A percentile compares a stretch with the other conserved stretches of the same genome.
phyloP scores from a whole-genome alignment of 805 yeast species.

The Jamesozyma rosinii region DNA sequence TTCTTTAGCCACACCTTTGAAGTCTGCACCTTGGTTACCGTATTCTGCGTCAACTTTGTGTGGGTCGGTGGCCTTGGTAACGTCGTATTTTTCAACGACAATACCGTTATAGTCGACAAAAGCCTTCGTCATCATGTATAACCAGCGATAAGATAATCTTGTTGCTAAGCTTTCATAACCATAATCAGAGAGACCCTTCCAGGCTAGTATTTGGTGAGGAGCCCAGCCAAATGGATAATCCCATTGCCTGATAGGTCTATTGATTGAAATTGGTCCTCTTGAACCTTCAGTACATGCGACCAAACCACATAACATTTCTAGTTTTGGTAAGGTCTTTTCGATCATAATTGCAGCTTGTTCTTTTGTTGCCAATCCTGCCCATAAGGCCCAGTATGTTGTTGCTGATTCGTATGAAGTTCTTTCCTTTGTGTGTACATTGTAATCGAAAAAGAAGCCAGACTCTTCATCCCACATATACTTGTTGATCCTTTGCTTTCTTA shows the following conservation, averaged over 20 bases:
- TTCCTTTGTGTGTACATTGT: constrained; percentile 48
- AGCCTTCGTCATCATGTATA: constrained; percentile 78
- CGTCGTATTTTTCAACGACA: constrained; percentile 92
- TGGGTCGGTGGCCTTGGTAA: constrained; percentile 71
- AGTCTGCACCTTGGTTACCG: constrained; percentile 91
- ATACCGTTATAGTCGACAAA: constrained; percentile 90
- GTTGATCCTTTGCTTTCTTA: constrained; percentile 47
- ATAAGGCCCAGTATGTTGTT: constrained; percentile 85
- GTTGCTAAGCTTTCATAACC: constrained; percentile 57
- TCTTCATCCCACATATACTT: constrained; percentile 78
- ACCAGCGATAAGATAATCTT: constrained; percentile 78
- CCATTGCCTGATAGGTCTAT: constrained; percentile 91
- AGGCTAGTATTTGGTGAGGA: constrained; percentile 90
- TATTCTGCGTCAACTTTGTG: constrained; percentile 92
- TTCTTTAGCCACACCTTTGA: constrained; percentile 87
- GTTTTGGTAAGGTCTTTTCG: constrained; percentile 46
- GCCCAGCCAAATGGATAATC: constrained; percentile 99
- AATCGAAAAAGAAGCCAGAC: constrained; percentile 74
- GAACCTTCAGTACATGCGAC: constrained; percentile 73
- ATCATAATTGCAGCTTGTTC: constrained; percentile 64
- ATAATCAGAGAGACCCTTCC: constrained; percentile 76
- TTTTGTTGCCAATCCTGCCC: constrained; percentile 63
- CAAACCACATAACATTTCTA: constrained; percentile 84
- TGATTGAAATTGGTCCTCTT: constrained; percentile 59
- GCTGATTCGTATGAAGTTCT: constrained; percentile 73